Base-by-base conservation (phyloP, 148 eudicot genomes). In the Linanthus parryae region DNA sequence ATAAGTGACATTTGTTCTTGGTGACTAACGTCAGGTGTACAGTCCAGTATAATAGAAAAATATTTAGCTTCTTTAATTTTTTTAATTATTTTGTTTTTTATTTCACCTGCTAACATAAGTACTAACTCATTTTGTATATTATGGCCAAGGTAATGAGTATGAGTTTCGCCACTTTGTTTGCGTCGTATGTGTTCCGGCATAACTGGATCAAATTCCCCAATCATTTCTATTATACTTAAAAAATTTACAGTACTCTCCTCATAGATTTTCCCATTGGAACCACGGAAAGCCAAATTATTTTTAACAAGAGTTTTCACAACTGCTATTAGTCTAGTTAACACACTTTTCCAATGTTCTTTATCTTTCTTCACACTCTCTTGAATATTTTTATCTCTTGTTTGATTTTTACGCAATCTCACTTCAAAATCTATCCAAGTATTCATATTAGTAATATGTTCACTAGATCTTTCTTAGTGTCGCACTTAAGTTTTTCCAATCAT, bases 211-310 rank as follows among this genome's bases (percentile, higher is more conserved):
- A 43, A 43, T 21, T 43, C 24, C 0, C 12, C n/a, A 43, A 43
- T 43, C 47, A 43, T 43, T 21, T 43, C 13, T 3, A 43, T 19
- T 7, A 5, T 5, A 19, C 47, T 43, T 43, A 19, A 43, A 17
- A 43, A 18, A n/a, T 6, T 40, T n/a, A 7, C 19, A 15, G 3
- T 15, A 4, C 16, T 40, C 0, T 40, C 18, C 6, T 40, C 44
- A 47, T 42, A 58, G 20, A 58, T 9, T 17, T 45, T 39, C 45
- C 21, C 39, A 27, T 44, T 42, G 19, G 24, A 9, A 8, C 40
- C 61, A 28, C 51, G 27, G 44, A 57, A 58, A 9, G 42, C 7
- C 18, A 58, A 31, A 33, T 34, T 31, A 8, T 30, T 58, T n/a
- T 46, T 44, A 15, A 19, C 19, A 19, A 35, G 20, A 1, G 28